Evolutionary conservation across 441 rosid species (phyloP).

Genomic region (Pelargonium australe): DNA sequence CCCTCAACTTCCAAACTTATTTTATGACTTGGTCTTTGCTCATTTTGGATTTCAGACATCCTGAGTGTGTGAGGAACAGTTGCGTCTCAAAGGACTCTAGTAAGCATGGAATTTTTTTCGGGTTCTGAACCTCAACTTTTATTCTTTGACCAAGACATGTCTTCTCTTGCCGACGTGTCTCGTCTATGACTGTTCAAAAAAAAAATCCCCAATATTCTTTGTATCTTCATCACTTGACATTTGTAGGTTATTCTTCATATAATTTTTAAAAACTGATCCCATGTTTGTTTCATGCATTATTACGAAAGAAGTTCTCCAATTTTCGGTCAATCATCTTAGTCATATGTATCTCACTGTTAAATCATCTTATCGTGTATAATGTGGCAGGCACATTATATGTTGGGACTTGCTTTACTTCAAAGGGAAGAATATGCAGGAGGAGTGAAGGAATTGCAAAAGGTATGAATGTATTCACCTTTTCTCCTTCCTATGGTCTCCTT

Average conservation of each 20-base stretch:
- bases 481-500: background rate
- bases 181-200: too few species aligned
- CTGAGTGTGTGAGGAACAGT: too few species aligned
- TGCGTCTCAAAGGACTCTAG: too few species aligned
- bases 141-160: too few species aligned
- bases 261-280: background rate
- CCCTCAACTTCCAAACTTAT: too few species aligned
- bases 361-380: background rate
- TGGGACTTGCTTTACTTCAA: conserved; percentile 74
- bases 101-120: too few species aligned
- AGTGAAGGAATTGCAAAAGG: conserved; percentile 63
- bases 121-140: too few species aligned
- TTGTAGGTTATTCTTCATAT: background rate
- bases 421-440: conserved; percentile 48
- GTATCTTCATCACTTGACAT: background rate
- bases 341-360: background rate
- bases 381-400: conserved; percentile 72
- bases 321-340: background rate
- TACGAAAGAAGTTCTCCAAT: background rate
- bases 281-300: conserved; percentile 2
- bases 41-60: too few species aligned
- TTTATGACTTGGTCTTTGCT: too few species aligned
- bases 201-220: too few species aligned
- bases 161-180: too few species aligned
- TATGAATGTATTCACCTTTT: conserved; percentile 22